Evolutionary conservation across 2,329 filamentous ascomycete species (phyloP).

Genomic region (Monascus ruber): DNA sequence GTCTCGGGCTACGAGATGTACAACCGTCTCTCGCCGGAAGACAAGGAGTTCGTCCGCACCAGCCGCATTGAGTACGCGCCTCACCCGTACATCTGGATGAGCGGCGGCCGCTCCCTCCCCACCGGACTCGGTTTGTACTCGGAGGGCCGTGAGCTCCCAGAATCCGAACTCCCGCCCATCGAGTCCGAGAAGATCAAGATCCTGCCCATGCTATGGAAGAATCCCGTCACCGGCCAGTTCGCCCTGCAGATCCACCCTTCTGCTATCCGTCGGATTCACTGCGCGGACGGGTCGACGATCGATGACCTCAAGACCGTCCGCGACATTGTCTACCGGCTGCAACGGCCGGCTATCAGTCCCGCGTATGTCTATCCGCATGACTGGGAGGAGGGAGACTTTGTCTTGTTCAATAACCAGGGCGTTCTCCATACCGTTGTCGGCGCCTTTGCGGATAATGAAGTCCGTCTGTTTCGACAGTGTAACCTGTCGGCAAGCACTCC

Average conservation of each 20-base stretch:
- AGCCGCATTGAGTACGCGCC: conserved; percentile 64
- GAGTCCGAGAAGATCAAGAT: conserved; percentile 57
- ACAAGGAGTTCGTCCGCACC: conserved; percentile 55
- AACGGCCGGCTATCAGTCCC: conserved; percentile 62
- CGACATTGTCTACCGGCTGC: conserved; percentile 58
- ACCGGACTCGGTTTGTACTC: conserved; percentile 62
- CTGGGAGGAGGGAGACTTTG: conserved; percentile 66
- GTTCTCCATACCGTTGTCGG: conserved; percentile 66
- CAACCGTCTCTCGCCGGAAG: conserved; percentile 51
- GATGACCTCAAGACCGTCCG: conserved; percentile 56
- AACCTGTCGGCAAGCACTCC: conserved; percentile 52
- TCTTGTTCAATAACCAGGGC: conserved; percentile 68
- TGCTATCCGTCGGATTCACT: conserved; percentile 57
- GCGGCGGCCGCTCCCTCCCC: conserved; percentile 51
- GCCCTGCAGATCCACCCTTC: conserved; percentile 65
- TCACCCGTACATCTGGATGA: conserved; percentile 79
- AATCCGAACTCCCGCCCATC: conserved; percentile 51
- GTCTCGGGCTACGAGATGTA: conserved; percentile 62
- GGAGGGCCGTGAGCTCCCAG: conserved; percentile 51
- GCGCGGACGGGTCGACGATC: conserved; percentile 55
- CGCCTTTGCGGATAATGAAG: conserved; percentile 61
- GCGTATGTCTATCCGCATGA: conserved; percentile 60
- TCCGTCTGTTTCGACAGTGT: conserved; percentile 65
- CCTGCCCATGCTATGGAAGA: conserved; percentile 67
- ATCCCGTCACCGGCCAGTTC: conserved; percentile 57